These are phyloP conservation scores for Aspergillus sclerotiicarbonarius DNA, from an alignment of 495 filamentous ascomycete species.

Conservation along the genomic window DNA sequence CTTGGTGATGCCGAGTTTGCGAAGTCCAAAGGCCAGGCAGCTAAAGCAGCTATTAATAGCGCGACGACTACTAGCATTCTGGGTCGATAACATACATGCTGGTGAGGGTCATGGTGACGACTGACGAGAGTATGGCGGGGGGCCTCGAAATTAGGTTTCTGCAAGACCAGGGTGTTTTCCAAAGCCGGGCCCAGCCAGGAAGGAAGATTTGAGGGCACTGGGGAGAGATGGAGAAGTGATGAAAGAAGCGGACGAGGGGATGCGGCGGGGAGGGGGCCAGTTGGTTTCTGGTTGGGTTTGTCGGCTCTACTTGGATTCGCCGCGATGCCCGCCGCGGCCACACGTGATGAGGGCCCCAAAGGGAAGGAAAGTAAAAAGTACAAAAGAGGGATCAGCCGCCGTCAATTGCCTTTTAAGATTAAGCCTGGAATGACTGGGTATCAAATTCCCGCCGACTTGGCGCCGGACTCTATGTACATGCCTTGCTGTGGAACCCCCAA, in stretches of 20 bases:
- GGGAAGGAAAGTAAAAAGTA: neutral
- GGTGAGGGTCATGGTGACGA: neutral
- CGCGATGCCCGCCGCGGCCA: neutral
- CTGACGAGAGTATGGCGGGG: neutral
- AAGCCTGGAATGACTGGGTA: neutral
- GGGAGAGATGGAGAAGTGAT: too few species aligned
- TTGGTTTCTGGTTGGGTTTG: neutral
- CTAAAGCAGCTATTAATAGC: neutral
- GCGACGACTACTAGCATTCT: neutral
- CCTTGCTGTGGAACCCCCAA: neutral
- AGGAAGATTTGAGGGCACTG: too few species aligned
- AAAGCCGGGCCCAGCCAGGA: too few species aligned
- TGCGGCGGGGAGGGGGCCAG: neutral
- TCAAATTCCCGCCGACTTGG: neutral
- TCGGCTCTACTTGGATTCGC: neutral
- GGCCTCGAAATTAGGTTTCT: too few species aligned
- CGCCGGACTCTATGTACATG: slow-evolving; percentile 1
- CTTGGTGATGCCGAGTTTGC: slow-evolving; percentile 6
- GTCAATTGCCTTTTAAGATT: neutral
- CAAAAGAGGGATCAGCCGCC: too few species aligned
- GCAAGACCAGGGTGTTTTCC: too few species aligned
- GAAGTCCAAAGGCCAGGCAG: neutral
- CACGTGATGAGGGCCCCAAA: neutral
- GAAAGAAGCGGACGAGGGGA: neutral
- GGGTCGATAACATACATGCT: neutral